Evolutionary conservation across 495 filamentous ascomycete genomes (phyloP), one percentile per base, ranked within the genome.

Genomic region (Aspergillus nidulans): DNA sequence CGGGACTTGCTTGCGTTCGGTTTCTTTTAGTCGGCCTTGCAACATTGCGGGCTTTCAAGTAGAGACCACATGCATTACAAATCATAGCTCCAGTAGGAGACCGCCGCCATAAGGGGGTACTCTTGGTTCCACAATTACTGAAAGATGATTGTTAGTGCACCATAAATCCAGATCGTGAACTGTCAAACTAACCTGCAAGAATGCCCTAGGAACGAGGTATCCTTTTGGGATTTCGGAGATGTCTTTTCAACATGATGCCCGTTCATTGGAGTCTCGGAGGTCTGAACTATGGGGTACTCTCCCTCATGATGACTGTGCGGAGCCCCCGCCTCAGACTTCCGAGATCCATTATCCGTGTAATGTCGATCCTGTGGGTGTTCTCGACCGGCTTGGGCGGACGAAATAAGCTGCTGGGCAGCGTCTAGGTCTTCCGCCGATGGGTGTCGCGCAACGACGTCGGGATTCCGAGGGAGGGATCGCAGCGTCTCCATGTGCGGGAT

Each of bases 11-110:
- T 53, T 74, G 73, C 13, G 57, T 58, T n/a, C 72, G 69, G 57
- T 95, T 96, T 49, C 96, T 77, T 67, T 91, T 96, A 3, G 87
- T 91, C 3, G 94, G 94, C 38, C 94, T 85, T 56, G 85, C 81
- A 54, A 90, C 85, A 65, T 99, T 97, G 40, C 94, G 83, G 19
- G 91, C 91, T 68, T 97, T 99, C 44, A 88, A 73, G 67, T 99
- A 99, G 6, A 99, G 80, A 20, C 94, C 94, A 64, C 94, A 99
- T 12, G 94, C 94, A 72, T 99, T 99, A 73, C 94, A 99, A 36
- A 99, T 97, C 46, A 90, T 96, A 41, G 89, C 86, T 38, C 94
- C 94, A 48, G 89, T 86, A 0, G 92, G 95, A 2, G 92, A 95
- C 54, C 94, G 83, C 57, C 94, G 84, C 94, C 94, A 99, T 47